Conservation (phyloP, 345 rosid species). For the Draba incana region DNA sequence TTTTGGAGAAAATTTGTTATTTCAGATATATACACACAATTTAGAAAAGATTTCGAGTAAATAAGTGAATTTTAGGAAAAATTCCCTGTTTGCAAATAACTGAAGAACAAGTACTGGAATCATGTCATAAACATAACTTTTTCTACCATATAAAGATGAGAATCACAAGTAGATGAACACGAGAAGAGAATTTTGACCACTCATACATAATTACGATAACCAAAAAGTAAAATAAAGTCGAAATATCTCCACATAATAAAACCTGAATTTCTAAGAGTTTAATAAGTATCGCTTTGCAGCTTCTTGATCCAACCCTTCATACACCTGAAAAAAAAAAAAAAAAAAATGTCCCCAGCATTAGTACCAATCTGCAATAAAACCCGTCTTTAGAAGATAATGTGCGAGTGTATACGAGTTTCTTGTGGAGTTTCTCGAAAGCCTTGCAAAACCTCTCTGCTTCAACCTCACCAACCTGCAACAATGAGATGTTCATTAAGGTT, state of each 20-base stretch:
- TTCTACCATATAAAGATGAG: conserved; percentile 10
- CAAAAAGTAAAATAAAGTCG: background rate
- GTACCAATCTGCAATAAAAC: background rate
- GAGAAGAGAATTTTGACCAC: conserved; percentile 23
- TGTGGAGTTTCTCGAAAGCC: conserved; percentile 75
- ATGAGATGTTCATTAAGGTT: conserved; percentile 4
- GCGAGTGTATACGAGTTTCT: conserved; percentile 58
- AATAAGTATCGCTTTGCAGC: conserved; percentile 51
- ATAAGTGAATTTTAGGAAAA: conserved; percentile 4
- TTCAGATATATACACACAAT: background rate
- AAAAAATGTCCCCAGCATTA: background rate
- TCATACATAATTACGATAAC: conserved; percentile 20
- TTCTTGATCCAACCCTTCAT: conserved; percentile 63
- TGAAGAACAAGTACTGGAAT: background rate
- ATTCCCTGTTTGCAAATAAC: conserved; percentile 5
- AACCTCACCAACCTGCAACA: conserved; percentile 60
- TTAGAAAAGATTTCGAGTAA: background rate
- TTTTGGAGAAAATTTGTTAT: too few species aligned
- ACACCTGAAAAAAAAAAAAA: conserved; percentile 51
- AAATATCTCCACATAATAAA: conserved; percentile 23
- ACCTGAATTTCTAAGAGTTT: conserved; percentile 25
- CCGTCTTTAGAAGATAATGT: background rate
- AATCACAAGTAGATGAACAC: conserved; percentile 28
- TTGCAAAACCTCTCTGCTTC: conserved; percentile 81
- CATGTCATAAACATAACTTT: background rate